These are phyloP conservation scores for Kockiozyma suomiensis DNA, from an alignment of 805 yeast genomes.

Conservation along the genomic window DNA sequence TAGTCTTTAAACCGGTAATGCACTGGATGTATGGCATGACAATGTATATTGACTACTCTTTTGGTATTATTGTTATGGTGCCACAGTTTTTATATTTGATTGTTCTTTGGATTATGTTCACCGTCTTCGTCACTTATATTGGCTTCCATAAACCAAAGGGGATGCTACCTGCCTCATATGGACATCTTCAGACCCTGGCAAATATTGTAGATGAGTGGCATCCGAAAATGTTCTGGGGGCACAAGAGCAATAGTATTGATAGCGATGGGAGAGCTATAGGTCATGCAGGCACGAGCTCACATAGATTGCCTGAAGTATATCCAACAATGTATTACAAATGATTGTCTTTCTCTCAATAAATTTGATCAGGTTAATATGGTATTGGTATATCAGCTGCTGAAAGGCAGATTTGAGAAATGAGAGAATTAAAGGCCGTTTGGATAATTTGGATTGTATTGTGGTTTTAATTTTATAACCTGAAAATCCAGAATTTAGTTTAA, in stretches of 20 bases:
- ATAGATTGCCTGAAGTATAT: neutral
- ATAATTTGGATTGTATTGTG: no score
- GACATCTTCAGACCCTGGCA: slow-evolving; percentile 5
- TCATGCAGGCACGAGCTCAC: neutral
- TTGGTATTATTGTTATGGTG: neutral
- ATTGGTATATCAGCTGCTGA: no score
- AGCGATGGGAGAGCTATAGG: no score
- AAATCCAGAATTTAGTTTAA: no score
- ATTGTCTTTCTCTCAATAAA: no score
- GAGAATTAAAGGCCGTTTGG: no score
- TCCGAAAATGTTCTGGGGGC: slow-evolving; percentile 7
- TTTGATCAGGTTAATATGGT: no score
- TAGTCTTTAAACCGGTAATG: neutral
- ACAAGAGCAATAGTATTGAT: neutral
- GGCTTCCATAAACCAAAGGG: neutral
- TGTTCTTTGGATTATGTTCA: neutral
- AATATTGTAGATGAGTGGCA: slow-evolving; percentile 1
- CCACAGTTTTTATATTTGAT: neutral
- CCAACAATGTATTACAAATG: no score
- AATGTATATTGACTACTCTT: neutral
- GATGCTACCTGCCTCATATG: neutral
- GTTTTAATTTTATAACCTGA: no score
- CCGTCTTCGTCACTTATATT: neutral
- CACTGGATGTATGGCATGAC: slow-evolving; percentile 13
- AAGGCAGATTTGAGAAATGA: no score